Evolutionary conservation across 306 rosid genomes (phyloP).

Genomic region (Oxytropis ochrocephala): DNA sequence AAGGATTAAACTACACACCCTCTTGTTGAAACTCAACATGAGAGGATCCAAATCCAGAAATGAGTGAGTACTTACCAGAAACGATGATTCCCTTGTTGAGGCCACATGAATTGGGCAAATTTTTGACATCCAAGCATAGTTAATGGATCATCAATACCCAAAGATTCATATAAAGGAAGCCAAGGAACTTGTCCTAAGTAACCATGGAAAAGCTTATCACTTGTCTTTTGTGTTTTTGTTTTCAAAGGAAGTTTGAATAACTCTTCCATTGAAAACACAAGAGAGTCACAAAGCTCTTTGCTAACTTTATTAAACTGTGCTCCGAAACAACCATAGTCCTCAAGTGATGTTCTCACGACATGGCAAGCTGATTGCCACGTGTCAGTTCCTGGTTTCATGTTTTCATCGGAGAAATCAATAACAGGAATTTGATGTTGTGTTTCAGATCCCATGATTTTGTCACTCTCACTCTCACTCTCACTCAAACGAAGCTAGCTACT

Average conservation of each 20-base stretch:
- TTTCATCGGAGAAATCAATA: conserved; percentile 22
- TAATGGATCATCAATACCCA: conserved; percentile 24
- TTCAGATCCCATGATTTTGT: conserved; percentile 26
- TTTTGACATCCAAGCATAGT: conserved; percentile 18
- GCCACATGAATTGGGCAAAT: conserved; percentile 31
- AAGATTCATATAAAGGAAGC: conserved; percentile 36
- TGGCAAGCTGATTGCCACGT: conserved; percentile 30
- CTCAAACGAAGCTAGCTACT: background rate
- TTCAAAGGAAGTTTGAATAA: conserved; percentile 27
- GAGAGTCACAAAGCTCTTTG: conserved; percentile 20
- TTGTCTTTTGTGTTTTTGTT: conserved; percentile 19
- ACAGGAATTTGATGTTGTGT: conserved; percentile 4
- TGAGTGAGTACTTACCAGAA: conserved; percentile 23
- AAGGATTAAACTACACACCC: too few species aligned
- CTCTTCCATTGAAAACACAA: conserved; percentile 10
- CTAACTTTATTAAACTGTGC: conserved; percentile 18
- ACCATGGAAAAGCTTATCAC: conserved; percentile 31
- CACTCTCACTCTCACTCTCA: background rate
- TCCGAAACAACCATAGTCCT: conserved; percentile 32
- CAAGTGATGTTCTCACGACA: conserved; percentile 14
- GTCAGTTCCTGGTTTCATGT: conserved; percentile 27
- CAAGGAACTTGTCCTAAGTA: conserved; percentile 26
- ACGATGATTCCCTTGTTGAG: conserved; percentile 6
- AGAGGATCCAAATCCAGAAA: too few species aligned
- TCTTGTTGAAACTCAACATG: too few species aligned